These are phyloP conservation scores for Trypanosoma scelopori DNA, from an alignment of 208 protist genomes.

Conservation along the genomic window DNA sequence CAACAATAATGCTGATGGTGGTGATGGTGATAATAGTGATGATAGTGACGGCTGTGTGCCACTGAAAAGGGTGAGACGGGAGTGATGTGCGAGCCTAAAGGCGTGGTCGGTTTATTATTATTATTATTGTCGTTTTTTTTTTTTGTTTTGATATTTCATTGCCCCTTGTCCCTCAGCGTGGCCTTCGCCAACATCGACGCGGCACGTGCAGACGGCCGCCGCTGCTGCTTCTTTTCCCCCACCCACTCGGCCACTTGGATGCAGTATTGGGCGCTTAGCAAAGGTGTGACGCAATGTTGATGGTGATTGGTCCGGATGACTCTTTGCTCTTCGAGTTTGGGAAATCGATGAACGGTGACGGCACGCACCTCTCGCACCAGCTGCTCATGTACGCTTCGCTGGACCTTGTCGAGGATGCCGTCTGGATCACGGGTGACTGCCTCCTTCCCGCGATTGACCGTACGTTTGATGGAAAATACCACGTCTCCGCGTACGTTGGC, in stretches of 20 bases:
- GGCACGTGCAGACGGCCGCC: background rate
- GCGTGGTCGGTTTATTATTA: background rate
- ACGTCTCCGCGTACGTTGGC: slow-evolving; percentile 55
- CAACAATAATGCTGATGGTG: background rate
- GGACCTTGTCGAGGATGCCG: slow-evolving; percentile 49
- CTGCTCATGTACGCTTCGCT: slow-evolving; percentile 50
- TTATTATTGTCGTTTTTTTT: background rate
- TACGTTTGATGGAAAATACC: slow-evolving; percentile 44
- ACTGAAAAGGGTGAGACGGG: background rate
- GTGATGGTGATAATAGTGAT: slow-evolving; percentile 2
- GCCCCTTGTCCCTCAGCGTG: too few species aligned
- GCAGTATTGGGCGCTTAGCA: background rate
- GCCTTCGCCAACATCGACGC: too few species aligned
- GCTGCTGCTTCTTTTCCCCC: background rate
- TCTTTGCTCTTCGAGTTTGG: slow-evolving; percentile 27
- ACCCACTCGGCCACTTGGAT: too few species aligned
- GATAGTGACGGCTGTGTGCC: background rate
- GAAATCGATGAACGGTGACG: slow-evolving; percentile 11
- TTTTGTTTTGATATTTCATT: too few species aligned
- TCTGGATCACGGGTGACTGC: slow-evolving; percentile 50
- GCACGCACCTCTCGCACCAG: slow-evolving; percentile 25
- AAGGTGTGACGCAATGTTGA: slow-evolving; percentile 13
- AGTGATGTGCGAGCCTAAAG: background rate
- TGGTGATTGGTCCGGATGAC: slow-evolving; percentile 29
- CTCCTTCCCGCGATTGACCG: slow-evolving; percentile 50